Conservation (phyloP, 2,329 filamentous ascomycete species). For the Pseudogymnoascus sp. region DNA sequence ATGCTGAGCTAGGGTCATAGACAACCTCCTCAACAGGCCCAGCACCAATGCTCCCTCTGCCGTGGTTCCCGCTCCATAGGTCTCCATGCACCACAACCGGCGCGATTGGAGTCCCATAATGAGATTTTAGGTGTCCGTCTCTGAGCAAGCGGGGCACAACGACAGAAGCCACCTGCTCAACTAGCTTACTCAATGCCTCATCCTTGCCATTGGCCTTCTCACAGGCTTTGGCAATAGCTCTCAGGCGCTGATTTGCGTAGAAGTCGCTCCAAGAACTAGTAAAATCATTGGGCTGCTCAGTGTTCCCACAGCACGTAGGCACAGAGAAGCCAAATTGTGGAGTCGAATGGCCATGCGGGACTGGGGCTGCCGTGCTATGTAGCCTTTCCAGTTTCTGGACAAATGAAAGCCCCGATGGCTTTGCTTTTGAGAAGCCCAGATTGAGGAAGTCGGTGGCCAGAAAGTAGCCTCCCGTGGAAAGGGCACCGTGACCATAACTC, state of each 20-base stretch:
- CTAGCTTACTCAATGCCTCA: slow-evolving; percentile 50
- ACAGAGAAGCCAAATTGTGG: slow-evolving; percentile 78
- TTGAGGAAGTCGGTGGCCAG: slow-evolving; percentile 77
- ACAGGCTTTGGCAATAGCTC: slow-evolving; percentile 53
- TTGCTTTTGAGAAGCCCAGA: slow-evolving; percentile 35
- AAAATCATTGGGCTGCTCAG: slow-evolving; percentile 72
- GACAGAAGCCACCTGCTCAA: slow-evolving; percentile 54
- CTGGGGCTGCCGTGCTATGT: slow-evolving; percentile 67
- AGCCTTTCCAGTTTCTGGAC: slow-evolving; percentile 71
- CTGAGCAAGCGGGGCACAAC: slow-evolving; percentile 75
- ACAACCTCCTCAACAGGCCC: slow-evolving; percentile 61
- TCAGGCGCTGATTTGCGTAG: slow-evolving; percentile 69
- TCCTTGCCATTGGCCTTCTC: slow-evolving; percentile 59
- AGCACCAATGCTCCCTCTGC: slow-evolving; percentile 52
- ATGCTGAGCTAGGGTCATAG: slow-evolving; percentile 74
- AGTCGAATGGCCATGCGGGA: slow-evolving; percentile 48
- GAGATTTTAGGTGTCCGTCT: slow-evolving; percentile 47
- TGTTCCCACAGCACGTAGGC: slow-evolving; percentile 79
- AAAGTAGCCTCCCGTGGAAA: slow-evolving; percentile 41
- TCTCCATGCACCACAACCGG: slow-evolving; percentile 87
- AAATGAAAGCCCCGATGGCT: slow-evolving; percentile 47
- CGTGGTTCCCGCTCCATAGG: slow-evolving; percentile 85
- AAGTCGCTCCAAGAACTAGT: slow-evolving; percentile 74
- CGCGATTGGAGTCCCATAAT: slow-evolving; percentile 46
- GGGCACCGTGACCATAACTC: slow-evolving; percentile 63